phyloP scores from a whole-genome alignment of 352 stramenopile species.

The Phytophthora megakarya region DNA sequence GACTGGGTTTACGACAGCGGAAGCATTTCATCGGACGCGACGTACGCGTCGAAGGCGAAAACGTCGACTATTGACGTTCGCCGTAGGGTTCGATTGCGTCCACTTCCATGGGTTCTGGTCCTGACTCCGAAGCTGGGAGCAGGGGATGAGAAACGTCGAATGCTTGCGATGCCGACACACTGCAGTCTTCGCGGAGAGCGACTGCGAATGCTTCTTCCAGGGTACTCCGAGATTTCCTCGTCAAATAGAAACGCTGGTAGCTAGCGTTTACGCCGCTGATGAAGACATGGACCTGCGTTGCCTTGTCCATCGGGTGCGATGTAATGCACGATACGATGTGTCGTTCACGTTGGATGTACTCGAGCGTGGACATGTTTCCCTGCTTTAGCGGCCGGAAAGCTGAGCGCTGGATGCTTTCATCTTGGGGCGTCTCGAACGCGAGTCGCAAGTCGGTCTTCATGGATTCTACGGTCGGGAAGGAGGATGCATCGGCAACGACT shows the following conservation, averaged over 20 bases:
- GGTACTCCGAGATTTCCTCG: not conserved
- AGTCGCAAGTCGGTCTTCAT: slow-evolving; percentile 11
- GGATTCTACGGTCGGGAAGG: slow-evolving; percentile 2
- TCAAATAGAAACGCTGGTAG: slow-evolving; percentile 8
- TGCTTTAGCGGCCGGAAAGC: not conserved
- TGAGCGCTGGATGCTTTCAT: slow-evolving; percentile 6
- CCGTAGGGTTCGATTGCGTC: not conserved
- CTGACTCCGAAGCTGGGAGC: not conserved
- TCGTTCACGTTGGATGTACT: not conserved
- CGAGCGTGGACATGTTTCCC: not conserved
- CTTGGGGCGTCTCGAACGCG: slow-evolving; percentile 19
- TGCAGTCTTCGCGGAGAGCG: not conserved
- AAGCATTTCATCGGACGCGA: not conserved
- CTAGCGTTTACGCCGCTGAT: slow-evolving; percentile 3
- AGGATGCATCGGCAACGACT: slow-evolving; percentile 6
- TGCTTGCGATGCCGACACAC: not conserved
- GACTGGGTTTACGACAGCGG: not conserved
- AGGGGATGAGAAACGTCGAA: not conserved
- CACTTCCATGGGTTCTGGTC: not conserved
- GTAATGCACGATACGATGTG: not conserved
- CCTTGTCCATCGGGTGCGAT: not conserved
- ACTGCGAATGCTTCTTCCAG: not conserved
- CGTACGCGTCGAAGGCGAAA: not conserved
- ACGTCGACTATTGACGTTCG: not conserved
- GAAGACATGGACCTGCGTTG: not conserved